phyloP scores from a whole-genome alignment of 306 rosid species.

The Canavalia ensiformis region DNA sequence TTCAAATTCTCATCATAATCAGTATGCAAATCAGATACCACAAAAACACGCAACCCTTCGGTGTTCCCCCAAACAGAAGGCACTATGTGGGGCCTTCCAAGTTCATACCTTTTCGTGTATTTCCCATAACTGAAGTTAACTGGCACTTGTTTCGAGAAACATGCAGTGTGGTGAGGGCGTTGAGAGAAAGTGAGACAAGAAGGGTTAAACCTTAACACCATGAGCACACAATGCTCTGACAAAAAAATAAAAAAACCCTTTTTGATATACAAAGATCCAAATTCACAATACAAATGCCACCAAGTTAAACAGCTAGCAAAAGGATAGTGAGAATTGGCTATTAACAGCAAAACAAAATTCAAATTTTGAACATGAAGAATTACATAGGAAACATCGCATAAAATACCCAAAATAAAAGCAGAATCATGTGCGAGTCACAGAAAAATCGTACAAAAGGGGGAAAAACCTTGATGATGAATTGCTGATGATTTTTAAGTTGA shows the following conservation, averaged over 20 bases:
- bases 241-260: not conserved
- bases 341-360: conserved; percentile 23
- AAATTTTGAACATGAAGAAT: conserved; percentile 25
- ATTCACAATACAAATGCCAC: conserved; percentile 40
- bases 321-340: conserved; percentile 16
- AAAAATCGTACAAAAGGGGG: too few relatives aligned
- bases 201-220: conserved; percentile 60
- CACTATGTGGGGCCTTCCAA: conserved; percentile 59
- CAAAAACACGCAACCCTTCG: conserved; percentile 71
- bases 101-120: conserved; percentile 49
- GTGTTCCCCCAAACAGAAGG: conserved; percentile 56
- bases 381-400: conserved; percentile 14
- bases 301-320: conserved; percentile 33
- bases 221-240: conserved; percentile 44
- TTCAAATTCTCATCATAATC: conserved; percentile 85
- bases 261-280: conserved; percentile 52
- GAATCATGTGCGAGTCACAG: not conserved
- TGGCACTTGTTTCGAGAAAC: conserved; percentile 51
- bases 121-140: conserved; percentile 48
- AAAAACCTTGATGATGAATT: conserved; percentile 2
- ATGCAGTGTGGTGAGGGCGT: conserved; percentile 45
- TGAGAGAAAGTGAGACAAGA: conserved; percentile 55
- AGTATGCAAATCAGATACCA: conserved; percentile 86
- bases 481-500: not conserved
- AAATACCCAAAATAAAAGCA: conserved; percentile 22